Evolutionary conservation across 257 asterid species (phyloP).

Genomic region (Nicotiana benthamiana): DNA sequence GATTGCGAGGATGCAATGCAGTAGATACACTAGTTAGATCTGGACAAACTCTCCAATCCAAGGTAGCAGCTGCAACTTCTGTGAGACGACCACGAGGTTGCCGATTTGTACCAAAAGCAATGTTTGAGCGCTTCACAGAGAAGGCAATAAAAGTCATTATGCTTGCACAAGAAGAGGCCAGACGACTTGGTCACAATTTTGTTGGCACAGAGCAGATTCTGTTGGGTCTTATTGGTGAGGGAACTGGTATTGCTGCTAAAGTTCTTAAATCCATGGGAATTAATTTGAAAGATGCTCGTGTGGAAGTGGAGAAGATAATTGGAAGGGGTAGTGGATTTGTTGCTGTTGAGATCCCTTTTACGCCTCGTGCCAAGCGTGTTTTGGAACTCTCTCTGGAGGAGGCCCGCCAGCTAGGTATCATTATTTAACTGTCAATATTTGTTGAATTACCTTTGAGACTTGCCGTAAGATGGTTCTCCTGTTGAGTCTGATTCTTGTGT

Average conservation of each 20-base stretch:
- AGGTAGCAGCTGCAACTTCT: constrained; percentile 43
- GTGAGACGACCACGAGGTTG: constrained; percentile 38
- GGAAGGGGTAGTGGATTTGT: constrained; percentile 98
- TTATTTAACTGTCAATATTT: not conserved
- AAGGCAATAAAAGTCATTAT: constrained; percentile 93
- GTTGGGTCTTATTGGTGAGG: constrained; percentile 95
- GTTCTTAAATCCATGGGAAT: constrained; percentile 96
- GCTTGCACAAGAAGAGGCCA: constrained; percentile 99
- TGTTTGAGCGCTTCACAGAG: constrained; percentile 98
- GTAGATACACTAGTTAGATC: constrained; percentile 44
- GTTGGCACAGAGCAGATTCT: constrained; percentile 97
- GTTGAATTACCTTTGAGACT: not conserved
- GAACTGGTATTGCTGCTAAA: constrained; percentile 99
- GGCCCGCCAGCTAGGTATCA: constrained; percentile 94
- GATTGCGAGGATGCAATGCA: constrained; percentile 67
- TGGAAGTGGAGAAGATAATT: constrained; percentile 93
- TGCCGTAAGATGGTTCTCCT: not conserved
- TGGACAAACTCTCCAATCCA: constrained; percentile 54
- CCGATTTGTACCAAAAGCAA: constrained; percentile 61
- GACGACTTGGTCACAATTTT: constrained; percentile 91
- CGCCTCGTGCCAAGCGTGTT: constrained; percentile 98
- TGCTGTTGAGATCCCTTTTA: constrained; percentile 96
- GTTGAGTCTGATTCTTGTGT: not conserved
- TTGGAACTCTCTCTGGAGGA: constrained; percentile 93
- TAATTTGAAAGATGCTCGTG: constrained; percentile 95